A percentile compares a stretch with the other conserved stretches of the same genome.
These are phyloP conservation scores for Mallotus japonicus DNA, from an alignment of 441 rosid species.

Conservation along the genomic window DNA sequence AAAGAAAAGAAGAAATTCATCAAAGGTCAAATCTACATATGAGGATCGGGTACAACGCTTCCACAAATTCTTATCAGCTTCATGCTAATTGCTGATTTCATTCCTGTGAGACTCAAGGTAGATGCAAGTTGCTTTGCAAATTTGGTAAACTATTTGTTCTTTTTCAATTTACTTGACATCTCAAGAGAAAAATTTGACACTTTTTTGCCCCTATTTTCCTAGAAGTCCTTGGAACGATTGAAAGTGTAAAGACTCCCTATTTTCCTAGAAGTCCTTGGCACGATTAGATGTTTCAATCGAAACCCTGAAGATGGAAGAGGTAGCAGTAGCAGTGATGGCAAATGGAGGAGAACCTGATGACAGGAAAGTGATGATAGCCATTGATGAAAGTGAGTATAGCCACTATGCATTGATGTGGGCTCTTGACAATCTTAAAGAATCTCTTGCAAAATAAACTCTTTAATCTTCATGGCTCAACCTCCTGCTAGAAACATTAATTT, in stretches of 20 bases:
- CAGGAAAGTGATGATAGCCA: constrained; percentile 44
- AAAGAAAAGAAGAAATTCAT: constrained; percentile 36
- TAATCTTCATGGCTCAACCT: constrained; percentile 41
- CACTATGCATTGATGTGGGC: constrained; percentile 39
- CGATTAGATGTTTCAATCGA: neutral
- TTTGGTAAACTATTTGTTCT: neutral
- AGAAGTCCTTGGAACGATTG: neutral
- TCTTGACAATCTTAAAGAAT: constrained; percentile 42
- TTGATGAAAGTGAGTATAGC: constrained; percentile 40
- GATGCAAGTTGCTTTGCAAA: neutral
- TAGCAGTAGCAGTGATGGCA: neutral
- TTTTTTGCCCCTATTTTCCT: constrained; percentile 4
- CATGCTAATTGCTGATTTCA: constrained; percentile 26
- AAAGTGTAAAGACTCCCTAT: no score
- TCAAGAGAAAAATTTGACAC: neutral
- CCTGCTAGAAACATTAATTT: constrained; percentile 21
- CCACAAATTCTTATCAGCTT: constrained; percentile 52
- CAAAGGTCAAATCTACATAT: constrained; percentile 24
- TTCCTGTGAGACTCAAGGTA: constrained; percentile 14
- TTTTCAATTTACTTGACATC: neutral
- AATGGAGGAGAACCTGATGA: constrained; percentile 9
- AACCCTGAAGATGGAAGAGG: constrained; percentile 19
- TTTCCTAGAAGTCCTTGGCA: no score
- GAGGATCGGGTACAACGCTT: constrained; percentile 45
- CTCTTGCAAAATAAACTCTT: constrained; percentile 26